A percentile compares a stretch with the other conserved stretches of the same genome.
Evolutionary conservation across 192 early-diverging fungal genomes (phyloP).

Genomic region (Backusella sp.): DNA sequence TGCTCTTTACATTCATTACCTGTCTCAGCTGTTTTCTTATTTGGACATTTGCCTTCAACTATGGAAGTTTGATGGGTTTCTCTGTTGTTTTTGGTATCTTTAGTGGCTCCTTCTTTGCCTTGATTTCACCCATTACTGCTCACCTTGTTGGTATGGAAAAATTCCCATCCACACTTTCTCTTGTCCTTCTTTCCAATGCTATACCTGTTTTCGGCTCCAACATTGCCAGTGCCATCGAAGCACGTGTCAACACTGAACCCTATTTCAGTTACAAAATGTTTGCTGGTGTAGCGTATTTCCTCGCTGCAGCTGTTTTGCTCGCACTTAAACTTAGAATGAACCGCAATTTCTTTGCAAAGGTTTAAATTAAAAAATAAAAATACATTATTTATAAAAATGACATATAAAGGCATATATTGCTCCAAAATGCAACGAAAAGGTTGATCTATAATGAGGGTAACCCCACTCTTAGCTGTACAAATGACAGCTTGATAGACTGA

Average conservation of each 20-base stretch:
- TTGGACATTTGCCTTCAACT: slow-evolving; percentile 36
- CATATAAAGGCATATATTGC: not conserved
- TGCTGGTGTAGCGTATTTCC: slow-evolving; percentile 22
- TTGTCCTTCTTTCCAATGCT: slow-evolving; percentile 21
- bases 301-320: not conserved
- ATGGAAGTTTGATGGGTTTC: slow-evolving; percentile 28
- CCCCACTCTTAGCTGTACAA: no score
- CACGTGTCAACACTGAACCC: slow-evolving; percentile 21
- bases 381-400: not conserved
- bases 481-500: no score
- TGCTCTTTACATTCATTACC: slow-evolving; percentile 27
- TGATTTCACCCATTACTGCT: slow-evolving; percentile 31
- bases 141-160: slow-evolving; percentile 20
- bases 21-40: slow-evolving; percentile 24
- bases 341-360: slow-evolving; percentile 13
- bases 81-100: slow-evolving; percentile 32
- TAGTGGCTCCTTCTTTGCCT: slow-evolving; percentile 34
- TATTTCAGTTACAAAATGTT: slow-evolving; percentile 47
- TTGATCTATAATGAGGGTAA: no score
- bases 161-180: slow-evolving; percentile 23
- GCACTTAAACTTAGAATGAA: slow-evolving; percentile 24
- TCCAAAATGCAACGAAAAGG: no score
- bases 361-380: slow-evolving; percentile 4
- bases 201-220: slow-evolving; percentile 34
- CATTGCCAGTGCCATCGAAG: slow-evolving; percentile 34